These are phyloP conservation scores for Afroboletus lepidellus DNA, from an alignment of 1,284 basidiomycete genomes.

Conservation along the genomic window DNA sequence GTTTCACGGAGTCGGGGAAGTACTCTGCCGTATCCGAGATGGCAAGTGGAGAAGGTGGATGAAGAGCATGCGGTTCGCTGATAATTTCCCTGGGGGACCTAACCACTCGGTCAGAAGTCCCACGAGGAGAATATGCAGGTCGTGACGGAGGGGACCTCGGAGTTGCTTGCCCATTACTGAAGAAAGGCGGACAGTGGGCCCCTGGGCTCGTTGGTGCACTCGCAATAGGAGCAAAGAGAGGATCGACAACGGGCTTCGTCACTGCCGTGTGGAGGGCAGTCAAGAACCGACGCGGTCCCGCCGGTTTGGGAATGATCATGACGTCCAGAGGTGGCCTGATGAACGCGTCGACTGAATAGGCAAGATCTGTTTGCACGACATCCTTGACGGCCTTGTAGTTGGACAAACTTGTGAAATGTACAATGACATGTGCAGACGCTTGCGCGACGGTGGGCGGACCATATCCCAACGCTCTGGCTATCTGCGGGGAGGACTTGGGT, in stretches of 20 bases:
- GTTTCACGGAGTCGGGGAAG: slow-evolving; percentile 74
- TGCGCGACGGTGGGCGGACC: slow-evolving; percentile 29
- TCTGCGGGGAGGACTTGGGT: slow-evolving; percentile 74
- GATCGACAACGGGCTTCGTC: slow-evolving; percentile 81
- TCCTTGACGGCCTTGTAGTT: slow-evolving; percentile 90
- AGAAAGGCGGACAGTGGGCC: slow-evolving; percentile 43
- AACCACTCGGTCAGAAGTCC: slow-evolving; percentile 57
- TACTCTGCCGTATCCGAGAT: slow-evolving; percentile 83
- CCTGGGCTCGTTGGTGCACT: slow-evolving; percentile 82
- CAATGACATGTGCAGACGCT: slow-evolving; percentile 54
- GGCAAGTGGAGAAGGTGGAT: slow-evolving; percentile 70
- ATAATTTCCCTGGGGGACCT: slow-evolving; percentile 51
- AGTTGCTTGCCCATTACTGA: slow-evolving; percentile 37
- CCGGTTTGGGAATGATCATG: slow-evolving; percentile 93
- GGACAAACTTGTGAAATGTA: slow-evolving; percentile 87
- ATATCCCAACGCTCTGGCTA: slow-evolving; percentile 56
- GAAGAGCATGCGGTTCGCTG: slow-evolving; percentile 40
- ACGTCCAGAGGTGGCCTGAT: slow-evolving; percentile 65
- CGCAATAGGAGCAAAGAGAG: slow-evolving; percentile 89
- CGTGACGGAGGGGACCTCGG: slow-evolving; percentile 43
- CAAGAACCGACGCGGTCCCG: slow-evolving; percentile 86
- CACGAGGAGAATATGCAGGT: slow-evolving; percentile 50
- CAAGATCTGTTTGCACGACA: slow-evolving; percentile 70
- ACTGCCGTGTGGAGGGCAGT: slow-evolving; percentile 87
- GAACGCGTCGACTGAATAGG: slow-evolving; percentile 39